A percentile compares a stretch with the other conserved stretches of the same genome.
phyloP scores from a whole-genome alignment of 2,329 filamentous ascomycete species.

The Claviceps sp. region DNA sequence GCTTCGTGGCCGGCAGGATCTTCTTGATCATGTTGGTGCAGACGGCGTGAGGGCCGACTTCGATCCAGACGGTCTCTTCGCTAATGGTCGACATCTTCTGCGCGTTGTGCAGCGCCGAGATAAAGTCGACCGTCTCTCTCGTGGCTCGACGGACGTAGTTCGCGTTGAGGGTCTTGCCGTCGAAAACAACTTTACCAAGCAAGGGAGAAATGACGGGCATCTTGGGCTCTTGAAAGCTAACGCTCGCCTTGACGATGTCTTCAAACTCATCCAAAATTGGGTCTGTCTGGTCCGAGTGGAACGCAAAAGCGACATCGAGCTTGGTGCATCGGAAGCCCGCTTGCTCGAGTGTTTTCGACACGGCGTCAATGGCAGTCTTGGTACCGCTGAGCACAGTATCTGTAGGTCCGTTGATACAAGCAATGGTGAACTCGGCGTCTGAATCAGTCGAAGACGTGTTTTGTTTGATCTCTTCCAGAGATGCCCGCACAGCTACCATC shows the following conservation, averaged over 20 bases:
- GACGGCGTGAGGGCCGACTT: constrained; percentile 54
- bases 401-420: constrained; percentile 50
- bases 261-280: constrained; percentile 33
- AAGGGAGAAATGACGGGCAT: constrained; percentile 25
- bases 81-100: constrained; percentile 34
- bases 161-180: constrained; percentile 27
- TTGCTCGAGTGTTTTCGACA: background rate
- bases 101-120: constrained; percentile 38
- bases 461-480: constrained; percentile 31
- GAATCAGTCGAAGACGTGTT: background rate
- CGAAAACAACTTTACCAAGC: constrained; percentile 34
- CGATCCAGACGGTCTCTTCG: constrained; percentile 48
- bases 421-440: constrained; percentile 14
- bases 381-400: constrained; percentile 34
- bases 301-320: constrained; percentile 20
- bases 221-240: constrained; percentile 3
- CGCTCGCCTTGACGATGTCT: background rate
- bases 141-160: constrained; percentile 44
- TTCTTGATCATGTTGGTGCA: constrained; percentile 49
- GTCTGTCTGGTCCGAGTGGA: constrained; percentile 22
- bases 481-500: constrained; percentile 36
- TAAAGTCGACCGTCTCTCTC: constrained; percentile 52
- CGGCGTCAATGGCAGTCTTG: background rate
- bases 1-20: constrained; percentile 34
- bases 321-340: constrained; percentile 15